A percentile compares a stretch with the other conserved stretches of the same genome.
These are phyloP conservation scores for Globisporangium carolinianum DNA, from an alignment of 352 stramenopile species.

Conservation along the genomic window DNA sequence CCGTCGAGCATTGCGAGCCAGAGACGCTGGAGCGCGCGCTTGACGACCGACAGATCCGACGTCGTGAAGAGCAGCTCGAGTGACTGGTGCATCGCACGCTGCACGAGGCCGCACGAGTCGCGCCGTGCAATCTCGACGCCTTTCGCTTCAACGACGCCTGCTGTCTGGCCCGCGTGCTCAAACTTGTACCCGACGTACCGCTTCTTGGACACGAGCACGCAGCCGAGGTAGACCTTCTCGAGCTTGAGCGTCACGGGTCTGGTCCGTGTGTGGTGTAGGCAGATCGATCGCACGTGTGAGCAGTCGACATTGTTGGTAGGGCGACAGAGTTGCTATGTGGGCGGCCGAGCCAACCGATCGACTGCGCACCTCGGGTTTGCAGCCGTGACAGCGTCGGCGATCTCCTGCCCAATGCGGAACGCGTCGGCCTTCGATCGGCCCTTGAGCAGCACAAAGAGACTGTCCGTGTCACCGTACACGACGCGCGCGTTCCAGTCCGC, in stretches of 20 bases:
- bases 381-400: slow-evolving; percentile 80
- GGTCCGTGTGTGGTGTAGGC: not conserved
- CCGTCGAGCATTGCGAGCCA: slow-evolving; percentile 68
- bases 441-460: slow-evolving; percentile 95
- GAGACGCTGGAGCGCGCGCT: slow-evolving; percentile 47
- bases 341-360: too few relatives aligned
- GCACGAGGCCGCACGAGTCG: slow-evolving; percentile 89
- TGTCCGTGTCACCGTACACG: slow-evolving; percentile 98
- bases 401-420: slow-evolving; percentile 91
- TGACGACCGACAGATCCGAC: slow-evolving; percentile 66
- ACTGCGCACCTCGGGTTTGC: slow-evolving; percentile 71
- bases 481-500: slow-evolving; percentile 86
- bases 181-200: slow-evolving; percentile 89
- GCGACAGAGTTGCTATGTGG: too few relatives aligned
- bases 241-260: slow-evolving; percentile 80
- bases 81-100: slow-evolving; percentile 55
- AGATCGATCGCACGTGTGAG: too few relatives aligned
- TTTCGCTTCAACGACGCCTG: slow-evolving; percentile 83
- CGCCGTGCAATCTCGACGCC: slow-evolving; percentile 90
- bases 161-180: slow-evolving; percentile 44
- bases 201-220: slow-evolving; percentile 93
- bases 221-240: slow-evolving; percentile 92
- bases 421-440: slow-evolving; percentile 91
- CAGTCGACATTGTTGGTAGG: too few relatives aligned
- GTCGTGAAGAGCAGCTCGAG: slow-evolving; percentile 64